Base-by-base conservation (phyloP, 129 eudicot genomes). In the Flaveria linearis region DNA sequence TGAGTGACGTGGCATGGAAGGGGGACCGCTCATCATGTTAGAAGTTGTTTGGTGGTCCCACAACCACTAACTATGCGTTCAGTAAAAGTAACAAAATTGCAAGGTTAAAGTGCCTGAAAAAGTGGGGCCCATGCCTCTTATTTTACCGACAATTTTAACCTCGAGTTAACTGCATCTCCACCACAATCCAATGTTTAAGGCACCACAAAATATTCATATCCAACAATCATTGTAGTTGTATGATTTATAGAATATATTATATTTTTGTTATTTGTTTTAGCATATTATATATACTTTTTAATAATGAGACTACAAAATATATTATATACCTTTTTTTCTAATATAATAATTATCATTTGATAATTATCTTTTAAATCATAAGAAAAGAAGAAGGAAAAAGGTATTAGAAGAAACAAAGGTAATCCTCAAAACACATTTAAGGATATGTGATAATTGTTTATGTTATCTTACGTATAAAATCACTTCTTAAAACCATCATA, bases 71-170 rank as follows among this genome's bases (percentile, higher is more conserved):
- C 69, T 43, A 22, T 68, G 36, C 73, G 68, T 41, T 73, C 68
- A 72, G 83, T 79, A 77, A 77, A 78, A 76, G 64, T 76, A 47
- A 56, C 10, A 69, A 30, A 30, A 47, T 72, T 41, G 28, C 45
- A 63, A 72, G 72, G 72, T 71, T 49, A 79, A 72, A 72, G 68
- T 49, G n/a, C 2, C 49, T 12, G 50, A n/a, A 26, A 16, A 28
- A 26, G 14, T 12, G 41, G 57, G 72, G 4, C 67, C 78, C 58
- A 63, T 79, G 82, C 67, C 53, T 50, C 72, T 22, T 36, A 49
- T 79, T 79, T 79, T 36, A 79, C 82, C 82, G 78, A 72, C 82
- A 65, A 62, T 0, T 79, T 79, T 79, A 72, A 79, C 83, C 78
- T 79, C 78, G 83, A 79, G 72, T 78, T 71, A 71, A 70, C 77